Conservation (phyloP, 2,329 filamentous ascomycete genomes). For the Trichoderma afroharzianum region DNA sequence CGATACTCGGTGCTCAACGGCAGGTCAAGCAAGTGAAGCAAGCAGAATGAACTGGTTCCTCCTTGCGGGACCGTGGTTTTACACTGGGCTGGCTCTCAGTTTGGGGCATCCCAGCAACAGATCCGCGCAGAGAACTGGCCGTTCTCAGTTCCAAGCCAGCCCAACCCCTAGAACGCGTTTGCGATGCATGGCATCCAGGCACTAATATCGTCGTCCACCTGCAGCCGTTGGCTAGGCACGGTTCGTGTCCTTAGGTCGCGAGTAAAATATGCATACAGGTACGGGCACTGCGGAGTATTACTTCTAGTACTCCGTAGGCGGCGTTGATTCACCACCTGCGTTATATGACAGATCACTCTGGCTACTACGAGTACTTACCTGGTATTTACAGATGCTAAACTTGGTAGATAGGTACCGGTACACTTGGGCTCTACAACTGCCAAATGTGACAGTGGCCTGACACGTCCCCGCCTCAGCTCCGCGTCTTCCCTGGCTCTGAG, state of each 20-base stretch:
- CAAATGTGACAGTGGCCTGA: slow-evolving; percentile 6
- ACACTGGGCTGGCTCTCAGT: not conserved
- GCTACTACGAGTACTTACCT: not conserved
- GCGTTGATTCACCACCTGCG: not conserved
- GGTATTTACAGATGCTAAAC: not conserved
- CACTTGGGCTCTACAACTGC: not conserved
- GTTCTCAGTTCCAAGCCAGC: not conserved
- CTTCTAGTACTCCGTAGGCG: not conserved
- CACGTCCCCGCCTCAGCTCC: not conserved
- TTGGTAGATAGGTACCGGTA: not conserved
- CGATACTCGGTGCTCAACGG: not conserved
- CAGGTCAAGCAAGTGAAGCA: not conserved
- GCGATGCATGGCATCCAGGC: not conserved
- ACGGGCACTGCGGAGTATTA: not conserved
- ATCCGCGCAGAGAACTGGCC: not conserved
- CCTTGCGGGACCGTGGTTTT: not conserved
- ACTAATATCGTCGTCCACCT: not conserved
- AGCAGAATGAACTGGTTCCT: not conserved
- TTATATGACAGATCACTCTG: not conserved
- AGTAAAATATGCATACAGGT: not conserved
- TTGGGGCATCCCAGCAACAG: not conserved
- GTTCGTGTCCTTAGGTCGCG: not conserved
- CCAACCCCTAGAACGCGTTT: not conserved
- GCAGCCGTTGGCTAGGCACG: not conserved
- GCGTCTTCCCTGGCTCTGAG: not conserved